Conservation (phyloP, 2,329 filamentous ascomycete species). For the Pestalotiopsis sp. region DNA sequence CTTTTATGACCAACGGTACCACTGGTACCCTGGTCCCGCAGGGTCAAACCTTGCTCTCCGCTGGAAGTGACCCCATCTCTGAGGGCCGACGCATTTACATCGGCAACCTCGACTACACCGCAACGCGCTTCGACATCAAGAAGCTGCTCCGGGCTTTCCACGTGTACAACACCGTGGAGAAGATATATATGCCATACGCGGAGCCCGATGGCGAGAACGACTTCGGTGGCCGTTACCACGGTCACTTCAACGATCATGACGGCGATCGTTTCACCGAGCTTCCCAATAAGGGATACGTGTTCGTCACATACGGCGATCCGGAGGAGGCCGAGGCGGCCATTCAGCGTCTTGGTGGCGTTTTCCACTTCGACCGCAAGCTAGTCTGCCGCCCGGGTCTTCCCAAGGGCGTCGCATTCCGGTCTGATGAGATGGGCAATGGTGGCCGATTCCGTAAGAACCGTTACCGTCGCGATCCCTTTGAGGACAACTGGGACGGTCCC, state of each 20-base stretch:
- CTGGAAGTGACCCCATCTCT: not conserved
- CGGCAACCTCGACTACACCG: slow-evolving; percentile 13
- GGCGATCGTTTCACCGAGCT: not conserved
- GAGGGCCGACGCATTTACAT: slow-evolving; percentile 15
- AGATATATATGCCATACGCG: slow-evolving; percentile 13
- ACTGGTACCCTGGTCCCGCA: not conserved
- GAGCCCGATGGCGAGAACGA: not conserved
- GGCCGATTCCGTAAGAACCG: not conserved
- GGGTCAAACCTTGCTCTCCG: not conserved
- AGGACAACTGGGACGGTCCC: not conserved
- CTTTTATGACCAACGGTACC: not conserved
- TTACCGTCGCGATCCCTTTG: not conserved
- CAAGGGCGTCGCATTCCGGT: slow-evolving; percentile 10
- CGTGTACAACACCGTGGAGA: slow-evolving; percentile 5
- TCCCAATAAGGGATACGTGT: slow-evolving; percentile 15
- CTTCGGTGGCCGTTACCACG: not conserved
- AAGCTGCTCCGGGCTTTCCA: not conserved
- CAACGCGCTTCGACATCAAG: not conserved
- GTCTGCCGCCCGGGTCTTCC: slow-evolving; percentile 14
- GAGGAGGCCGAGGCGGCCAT: slow-evolving; percentile 3
- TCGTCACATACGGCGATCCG: slow-evolving; percentile 12
- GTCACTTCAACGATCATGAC: not conserved
- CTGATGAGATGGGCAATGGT: not conserved
- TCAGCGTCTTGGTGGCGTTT: not conserved
- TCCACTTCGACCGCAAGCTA: slow-evolving; percentile 4